Conservation (phyloP, 768 basidiomycete species). For the Termitomyces bulborhizus region DNA sequence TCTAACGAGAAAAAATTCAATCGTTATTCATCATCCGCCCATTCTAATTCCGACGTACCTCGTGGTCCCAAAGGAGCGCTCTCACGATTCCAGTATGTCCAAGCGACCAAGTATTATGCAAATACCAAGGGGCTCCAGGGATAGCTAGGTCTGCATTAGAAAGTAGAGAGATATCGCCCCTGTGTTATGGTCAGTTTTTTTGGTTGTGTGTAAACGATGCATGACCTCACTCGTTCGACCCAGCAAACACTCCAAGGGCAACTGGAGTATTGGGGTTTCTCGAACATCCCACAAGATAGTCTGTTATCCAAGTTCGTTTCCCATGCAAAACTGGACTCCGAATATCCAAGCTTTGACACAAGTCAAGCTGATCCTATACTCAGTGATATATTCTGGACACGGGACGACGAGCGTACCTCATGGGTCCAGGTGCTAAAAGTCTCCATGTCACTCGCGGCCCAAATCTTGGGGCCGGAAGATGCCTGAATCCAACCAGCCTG, state of each 20-base stretch:
- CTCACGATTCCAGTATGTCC: conserved; percentile 56
- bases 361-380: conserved; percentile 45
- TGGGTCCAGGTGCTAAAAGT: conserved; percentile 80
- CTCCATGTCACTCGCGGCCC: conserved; percentile 95
- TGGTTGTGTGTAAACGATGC: background rate
- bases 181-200: conserved; percentile 16
- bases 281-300: conserved; percentile 63
- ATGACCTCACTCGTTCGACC: conserved; percentile 63
- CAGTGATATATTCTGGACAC: background rate
- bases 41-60: conserved; percentile 23
- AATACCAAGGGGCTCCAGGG: conserved; percentile 37
- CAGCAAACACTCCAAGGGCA: conserved; percentile 53
- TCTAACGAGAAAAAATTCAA: conserved; percentile 18
- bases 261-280: conserved; percentile 21
- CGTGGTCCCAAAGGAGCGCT: conserved; percentile 49
- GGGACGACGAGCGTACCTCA: conserved; percentile 40
- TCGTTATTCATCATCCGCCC: background rate
- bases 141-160: conserved; percentile 35
- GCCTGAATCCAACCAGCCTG: conserved; percentile 64
- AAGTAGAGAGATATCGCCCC: conserved; percentile 54
- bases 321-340: conserved; percentile 58
- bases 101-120: conserved; percentile 47
- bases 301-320: conserved; percentile 66
- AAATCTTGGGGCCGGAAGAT: conserved; percentile 38
- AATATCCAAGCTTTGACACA: conserved; percentile 51